These are phyloP conservation scores for Ophiosphaerella herpotricha DNA, from an alignment of 2,329 filamentous ascomycete species.

Conservation along the genomic window DNA sequence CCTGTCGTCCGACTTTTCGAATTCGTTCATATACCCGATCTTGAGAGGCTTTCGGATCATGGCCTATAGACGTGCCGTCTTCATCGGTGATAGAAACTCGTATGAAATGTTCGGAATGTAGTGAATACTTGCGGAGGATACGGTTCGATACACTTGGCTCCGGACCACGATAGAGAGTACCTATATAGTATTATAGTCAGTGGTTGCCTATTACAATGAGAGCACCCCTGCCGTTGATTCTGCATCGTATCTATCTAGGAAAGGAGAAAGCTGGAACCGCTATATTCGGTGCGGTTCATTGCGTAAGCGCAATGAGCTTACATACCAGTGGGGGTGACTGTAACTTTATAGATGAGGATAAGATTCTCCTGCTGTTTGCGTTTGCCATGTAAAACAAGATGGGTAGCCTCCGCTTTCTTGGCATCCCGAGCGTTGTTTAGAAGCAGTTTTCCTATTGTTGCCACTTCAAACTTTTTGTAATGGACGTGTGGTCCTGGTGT, in stretches of 20 bases:
- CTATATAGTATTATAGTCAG: conserved; percentile 1
- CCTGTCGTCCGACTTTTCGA: conserved; percentile 60
- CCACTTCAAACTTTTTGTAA: conserved; percentile 9
- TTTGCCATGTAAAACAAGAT: conserved; percentile 59
- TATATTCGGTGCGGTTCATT: background rate
- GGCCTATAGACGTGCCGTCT: conserved; percentile 66
- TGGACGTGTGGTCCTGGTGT: conserved; percentile 22
- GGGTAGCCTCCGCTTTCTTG: conserved; percentile 53
- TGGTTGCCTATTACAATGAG: background rate
- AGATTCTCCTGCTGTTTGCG: conserved; percentile 55
- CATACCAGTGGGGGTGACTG: conserved; percentile 46
- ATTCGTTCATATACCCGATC: conserved; percentile 55
- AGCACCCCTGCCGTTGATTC: too few species aligned
- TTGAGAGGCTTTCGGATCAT: conserved; percentile 52
- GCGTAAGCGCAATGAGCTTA: background rate
- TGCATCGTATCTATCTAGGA: too few species aligned
- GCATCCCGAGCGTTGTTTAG: conserved; percentile 11
- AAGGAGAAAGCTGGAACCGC: too few species aligned
- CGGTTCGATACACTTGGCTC: conserved; percentile 62
- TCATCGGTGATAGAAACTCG: conserved; percentile 77
- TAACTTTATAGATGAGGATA: conserved; percentile 60
- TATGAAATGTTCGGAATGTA: conserved; percentile 35
- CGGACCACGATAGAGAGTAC: conserved; percentile 51
- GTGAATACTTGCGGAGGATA: conserved; percentile 32
- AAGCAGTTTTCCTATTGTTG: conserved; percentile 8